Conservation (phyloP, 805 yeast species). For the Myxozyma vanderwaltii region DNA sequence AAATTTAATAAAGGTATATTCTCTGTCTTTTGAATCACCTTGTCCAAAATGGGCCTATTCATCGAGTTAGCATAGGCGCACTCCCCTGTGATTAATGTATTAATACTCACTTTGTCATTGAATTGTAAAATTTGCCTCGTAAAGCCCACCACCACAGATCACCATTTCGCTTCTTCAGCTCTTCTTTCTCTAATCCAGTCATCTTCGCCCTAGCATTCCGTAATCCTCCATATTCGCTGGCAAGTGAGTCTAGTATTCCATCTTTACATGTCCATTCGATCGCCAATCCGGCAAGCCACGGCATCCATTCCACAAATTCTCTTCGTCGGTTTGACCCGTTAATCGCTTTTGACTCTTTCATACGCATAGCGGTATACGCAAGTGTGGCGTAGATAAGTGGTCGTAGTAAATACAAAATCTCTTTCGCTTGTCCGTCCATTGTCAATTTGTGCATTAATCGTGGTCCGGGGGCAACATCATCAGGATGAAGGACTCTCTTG, state of each 20-base stretch:
- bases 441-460: conserved; percentile 40
- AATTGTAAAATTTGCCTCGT: conserved; percentile 45
- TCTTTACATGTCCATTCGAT: conserved; percentile 42
- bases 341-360: not conserved
- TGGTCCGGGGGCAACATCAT: conserved; percentile 41
- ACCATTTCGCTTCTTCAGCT: conserved; percentile 37
- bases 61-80: not conserved
- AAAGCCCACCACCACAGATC: conserved; percentile 46
- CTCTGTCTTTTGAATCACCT: conserved; percentile 36
- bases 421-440: conserved; percentile 37
- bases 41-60: conserved; percentile 39
- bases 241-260: conserved; percentile 31
- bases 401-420: conserved; percentile 43
- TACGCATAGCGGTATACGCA: conserved; percentile 19
- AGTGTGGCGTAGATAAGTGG: conserved; percentile 46
- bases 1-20: conserved; percentile 42
- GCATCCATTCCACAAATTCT: conserved; percentile 42
- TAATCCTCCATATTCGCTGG: conserved; percentile 30
- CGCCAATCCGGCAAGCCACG: conserved; percentile 46
- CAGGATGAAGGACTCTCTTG: conserved; percentile 39
- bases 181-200: conserved; percentile 42
- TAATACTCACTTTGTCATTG: conserved; percentile 34
- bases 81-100: not conserved
- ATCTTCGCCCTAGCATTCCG: conserved; percentile 36
- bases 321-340: not conserved